phyloP scores from a whole-genome alignment of 352 stramenopile genomes.

The Globisporangium middletonii region DNA sequence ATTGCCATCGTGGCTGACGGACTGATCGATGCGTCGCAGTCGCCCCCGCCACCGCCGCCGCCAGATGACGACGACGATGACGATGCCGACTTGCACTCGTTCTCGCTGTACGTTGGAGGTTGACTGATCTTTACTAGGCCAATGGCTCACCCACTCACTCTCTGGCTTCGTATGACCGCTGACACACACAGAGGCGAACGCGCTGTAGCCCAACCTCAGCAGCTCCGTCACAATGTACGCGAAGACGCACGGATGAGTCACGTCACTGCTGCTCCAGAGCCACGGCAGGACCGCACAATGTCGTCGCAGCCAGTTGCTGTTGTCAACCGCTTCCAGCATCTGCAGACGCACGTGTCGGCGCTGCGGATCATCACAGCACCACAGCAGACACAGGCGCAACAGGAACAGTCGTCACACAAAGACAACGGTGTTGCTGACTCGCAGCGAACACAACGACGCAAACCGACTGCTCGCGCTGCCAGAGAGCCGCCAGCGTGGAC shows the following conservation, averaged over 20 bases:
- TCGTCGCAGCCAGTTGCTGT: neutral
- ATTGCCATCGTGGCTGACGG: neutral
- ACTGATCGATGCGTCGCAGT: constrained; percentile 10
- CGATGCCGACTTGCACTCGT: constrained; percentile 17
- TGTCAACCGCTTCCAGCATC: constrained; percentile 25
- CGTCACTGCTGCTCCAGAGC: neutral
- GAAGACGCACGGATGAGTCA: no score
- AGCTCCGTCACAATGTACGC: neutral
- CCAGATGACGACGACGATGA: constrained; percentile 38
- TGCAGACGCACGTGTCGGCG: constrained; percentile 29
- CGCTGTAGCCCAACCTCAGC: neutral
- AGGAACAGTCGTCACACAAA: neutral
- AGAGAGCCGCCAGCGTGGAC: constrained; percentile 12
- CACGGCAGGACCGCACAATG: neutral
- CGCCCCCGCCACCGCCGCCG: constrained; percentile 44
- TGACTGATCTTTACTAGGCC: neutral
- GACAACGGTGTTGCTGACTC: neutral
- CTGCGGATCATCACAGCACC: constrained; percentile 22
- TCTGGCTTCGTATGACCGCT: neutral
- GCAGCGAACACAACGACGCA: neutral
- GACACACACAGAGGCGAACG: neutral
- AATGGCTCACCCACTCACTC: neutral
- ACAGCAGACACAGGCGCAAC: constrained; percentile 2
- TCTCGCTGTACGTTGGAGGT: constrained; percentile 15
- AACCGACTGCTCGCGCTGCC: neutral